phyloP scores from a whole-genome alignment of 139 green algal species.

The Klebsormidium nitens region DNA sequence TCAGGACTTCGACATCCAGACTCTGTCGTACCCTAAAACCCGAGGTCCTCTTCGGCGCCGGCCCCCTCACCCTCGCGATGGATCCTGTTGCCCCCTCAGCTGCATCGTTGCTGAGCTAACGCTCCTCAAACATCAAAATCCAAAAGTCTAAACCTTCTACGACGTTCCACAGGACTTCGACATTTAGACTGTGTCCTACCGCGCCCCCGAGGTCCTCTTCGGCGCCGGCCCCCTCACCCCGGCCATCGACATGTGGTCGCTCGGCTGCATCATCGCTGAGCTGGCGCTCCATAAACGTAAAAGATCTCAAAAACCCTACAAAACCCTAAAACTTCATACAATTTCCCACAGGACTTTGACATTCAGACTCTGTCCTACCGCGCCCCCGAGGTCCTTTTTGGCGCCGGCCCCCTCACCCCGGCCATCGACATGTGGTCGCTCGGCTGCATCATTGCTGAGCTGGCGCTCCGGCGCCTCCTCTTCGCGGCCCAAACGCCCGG shows the following conservation, averaged over 20 bases:
- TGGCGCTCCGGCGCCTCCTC: slow-evolving; percentile 63
- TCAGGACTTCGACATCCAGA: slow-evolving; percentile 76
- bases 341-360: no score
- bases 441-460: slow-evolving; percentile 74
- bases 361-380: slow-evolving; percentile 71
- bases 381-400: slow-evolving; percentile 59
- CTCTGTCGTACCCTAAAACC: slow-evolving; percentile 56
- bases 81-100: slow-evolving; percentile 81
- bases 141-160: no score
- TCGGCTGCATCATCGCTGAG: slow-evolving; percentile 77
- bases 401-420: slow-evolving; percentile 53
- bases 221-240: slow-evolving; percentile 55
- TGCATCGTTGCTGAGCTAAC: slow-evolving; percentile 76
- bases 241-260: slow-evolving; percentile 79
- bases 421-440: slow-evolving; percentile 84
- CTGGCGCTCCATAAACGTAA: no score
- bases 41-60: slow-evolving; percentile 59
- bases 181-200: slow-evolving; percentile 65
- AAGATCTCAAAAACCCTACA: no score
- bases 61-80: slow-evolving; percentile 63
- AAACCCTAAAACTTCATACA: no score
- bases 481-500: slow-evolving; percentile 46
- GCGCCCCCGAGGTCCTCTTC: slow-evolving; percentile 59
- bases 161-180: slow-evolving; percentile 71
- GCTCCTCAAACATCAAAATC: no score